phyloP scores from a whole-genome alignment of 345 rosid genomes.

The Eucalyptus regnans region DNA sequence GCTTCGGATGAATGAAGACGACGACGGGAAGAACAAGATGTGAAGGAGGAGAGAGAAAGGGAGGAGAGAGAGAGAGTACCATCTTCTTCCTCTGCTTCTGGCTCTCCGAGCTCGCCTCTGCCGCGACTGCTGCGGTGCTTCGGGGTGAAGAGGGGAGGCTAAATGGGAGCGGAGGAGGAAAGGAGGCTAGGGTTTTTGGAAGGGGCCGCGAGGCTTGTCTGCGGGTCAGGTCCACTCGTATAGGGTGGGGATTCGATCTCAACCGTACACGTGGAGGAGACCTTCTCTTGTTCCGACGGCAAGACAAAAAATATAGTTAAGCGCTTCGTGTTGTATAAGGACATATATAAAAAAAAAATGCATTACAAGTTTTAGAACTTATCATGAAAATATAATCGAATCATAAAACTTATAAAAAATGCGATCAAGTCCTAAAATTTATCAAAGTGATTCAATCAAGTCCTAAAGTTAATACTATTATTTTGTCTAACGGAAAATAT shows the following conservation, averaged over 20 bases:
- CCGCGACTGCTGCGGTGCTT: background rate
- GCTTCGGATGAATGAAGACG: background rate
- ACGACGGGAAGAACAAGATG: background rate
- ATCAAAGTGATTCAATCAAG: fast-evolving
- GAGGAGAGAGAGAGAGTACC: background rate
- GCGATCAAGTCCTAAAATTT: fast-evolving
- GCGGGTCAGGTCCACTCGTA: background rate
- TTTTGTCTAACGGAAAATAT: no score
- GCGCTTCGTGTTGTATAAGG: background rate
- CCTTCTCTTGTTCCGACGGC: background rate
- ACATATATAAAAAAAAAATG: no score
- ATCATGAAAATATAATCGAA: fast-evolving
- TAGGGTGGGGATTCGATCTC: background rate
- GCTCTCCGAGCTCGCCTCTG: background rate
- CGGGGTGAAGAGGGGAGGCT: background rate
- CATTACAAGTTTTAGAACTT: fast-evolving
- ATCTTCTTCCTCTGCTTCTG: background rate
- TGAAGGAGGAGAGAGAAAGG: background rate
- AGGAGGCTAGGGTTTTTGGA: slow-evolving; percentile 29
- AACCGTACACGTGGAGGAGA: background rate
- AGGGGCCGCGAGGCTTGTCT: background rate
- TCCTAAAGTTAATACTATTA: fast-evolving
- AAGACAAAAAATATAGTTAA: background rate
- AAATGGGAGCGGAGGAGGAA: background rate
- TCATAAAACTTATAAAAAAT: fast-evolving